Evolutionary conservation across 257 asterid species (phyloP), one percentile per base, ranked within the genome.

Genomic region (Gynochthodes officinalis): DNA sequence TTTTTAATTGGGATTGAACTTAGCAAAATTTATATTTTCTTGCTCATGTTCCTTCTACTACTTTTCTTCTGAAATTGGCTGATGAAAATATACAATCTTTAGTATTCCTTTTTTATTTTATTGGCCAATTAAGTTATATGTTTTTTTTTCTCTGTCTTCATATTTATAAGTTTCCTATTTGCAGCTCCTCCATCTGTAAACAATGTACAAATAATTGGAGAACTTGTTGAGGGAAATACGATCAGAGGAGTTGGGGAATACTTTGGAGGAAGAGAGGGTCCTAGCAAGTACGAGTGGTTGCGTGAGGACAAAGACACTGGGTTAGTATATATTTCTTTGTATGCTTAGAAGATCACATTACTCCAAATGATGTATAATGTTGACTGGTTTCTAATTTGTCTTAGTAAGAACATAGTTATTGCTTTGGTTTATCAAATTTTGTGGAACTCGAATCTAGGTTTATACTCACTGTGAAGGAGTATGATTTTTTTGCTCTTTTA

Each of bases 191-290:
- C 99, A 30, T 89, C 98, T 18, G 98, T 95, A 71, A 81, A 81
- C 78, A 84, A 89, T 79, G 83, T 92, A 11, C 89, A 76, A 74
- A 81, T 95, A 76, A 85, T 72, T 77, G 99, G 99, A 79, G 99
- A 95, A 40, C 73, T 77, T 18, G 75, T 95, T 65, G 99, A 95
- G 83, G 98, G 96, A 78, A 82, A 74, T 84, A 79, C 76, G 72
- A 71, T 95, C 74, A 89, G 69, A 75, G 99, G 99, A 60, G 69
- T 73, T 35, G 99, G 99, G 73, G 75, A 84, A 70, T 95, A 95
- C 84, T 91, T 95, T 82, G 99, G 99, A 58, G 99, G 99, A 84
- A 87, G 86, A 83, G 98, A 95, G 86, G 99, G 99, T 54, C 97
- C 98, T 79, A 95, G 97, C 90, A 92, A 85, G 83, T 95, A 87